phyloP scores from a whole-genome alignment of 2,329 filamentous ascomycete species.

The Claviceps sp. region DNA sequence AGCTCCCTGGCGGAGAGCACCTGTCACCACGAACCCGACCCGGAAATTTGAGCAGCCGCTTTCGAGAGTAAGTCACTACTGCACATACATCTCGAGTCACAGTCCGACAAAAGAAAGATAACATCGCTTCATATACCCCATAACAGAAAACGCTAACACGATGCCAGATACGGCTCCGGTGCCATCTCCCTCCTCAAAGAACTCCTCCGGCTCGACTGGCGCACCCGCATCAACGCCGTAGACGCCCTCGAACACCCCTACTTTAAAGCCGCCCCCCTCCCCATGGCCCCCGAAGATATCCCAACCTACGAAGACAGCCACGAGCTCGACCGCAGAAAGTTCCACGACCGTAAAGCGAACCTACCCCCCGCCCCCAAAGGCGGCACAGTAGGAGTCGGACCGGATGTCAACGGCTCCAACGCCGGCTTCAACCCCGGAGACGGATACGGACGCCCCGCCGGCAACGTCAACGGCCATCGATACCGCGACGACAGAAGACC shows the following conservation, averaged over 20 bases:
- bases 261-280: conserved; percentile 67
- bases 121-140: too few relatives aligned
- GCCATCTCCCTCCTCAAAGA: conserved; percentile 72
- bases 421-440: conserved; percentile 38
- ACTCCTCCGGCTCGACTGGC: conserved; percentile 80
- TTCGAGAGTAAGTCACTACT: conserved; percentile 48
- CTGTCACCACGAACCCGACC: conserved; percentile 48
- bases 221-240: conserved; percentile 76
- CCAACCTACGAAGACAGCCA: conserved; percentile 89
- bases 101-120: neutral
- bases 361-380: conserved; percentile 85
- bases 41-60: conserved; percentile 57
- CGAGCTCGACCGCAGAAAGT: conserved; percentile 87
- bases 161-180: conserved; percentile 44
- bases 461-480: conserved; percentile 29
- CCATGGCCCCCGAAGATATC: conserved; percentile 73
- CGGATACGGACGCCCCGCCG: conserved; percentile 33
- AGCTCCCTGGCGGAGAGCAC: conserved; percentile 67
- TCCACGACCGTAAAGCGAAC: conserved; percentile 70
- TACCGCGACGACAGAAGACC: conserved; percentile 36
- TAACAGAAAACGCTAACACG: neutral
- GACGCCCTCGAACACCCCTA: conserved; percentile 89
- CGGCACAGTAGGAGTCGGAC: conserved; percentile 72
- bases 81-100: neutral
- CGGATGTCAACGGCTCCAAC: conserved; percentile 32